Evolutionary conservation across 495 filamentous ascomycete genomes (phyloP).

Genomic region (Delitschia confertaspora): DNA sequence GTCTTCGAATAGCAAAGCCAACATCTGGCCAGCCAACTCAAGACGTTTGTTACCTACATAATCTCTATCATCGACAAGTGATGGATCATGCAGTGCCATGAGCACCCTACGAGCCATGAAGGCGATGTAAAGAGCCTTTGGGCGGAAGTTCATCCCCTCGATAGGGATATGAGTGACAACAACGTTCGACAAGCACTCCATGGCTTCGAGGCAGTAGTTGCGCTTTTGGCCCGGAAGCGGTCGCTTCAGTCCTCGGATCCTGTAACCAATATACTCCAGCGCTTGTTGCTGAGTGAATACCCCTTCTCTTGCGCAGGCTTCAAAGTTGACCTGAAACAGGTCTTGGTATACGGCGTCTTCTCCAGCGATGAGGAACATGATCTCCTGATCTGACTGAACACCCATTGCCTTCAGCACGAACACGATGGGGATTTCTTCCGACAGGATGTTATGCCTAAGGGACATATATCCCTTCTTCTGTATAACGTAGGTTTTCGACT

Average conservation of each 20-base stretch:
- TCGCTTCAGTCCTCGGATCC: conserved; percentile 74
- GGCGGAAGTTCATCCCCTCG: conserved; percentile 77
- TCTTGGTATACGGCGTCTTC: conserved; percentile 82
- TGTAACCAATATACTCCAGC: conserved; percentile 75
- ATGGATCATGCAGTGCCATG: conserved; percentile 82
- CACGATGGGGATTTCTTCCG: conserved; percentile 85
- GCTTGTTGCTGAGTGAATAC: conserved; percentile 91
- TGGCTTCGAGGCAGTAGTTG: conserved; percentile 73
- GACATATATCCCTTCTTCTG: conserved; percentile 84
- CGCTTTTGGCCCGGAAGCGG: conserved; percentile 45
- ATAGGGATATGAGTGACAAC: conserved; percentile 93
- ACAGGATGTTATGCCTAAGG: conserved; percentile 85
- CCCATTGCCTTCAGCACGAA: conserved; percentile 89
- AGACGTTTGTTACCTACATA: conserved; percentile 97
- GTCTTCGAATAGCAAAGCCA: conserved; percentile 95
- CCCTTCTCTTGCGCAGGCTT: conserved; percentile 70
- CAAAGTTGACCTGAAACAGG: conserved; percentile 87
- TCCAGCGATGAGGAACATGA: conserved; percentile 78
- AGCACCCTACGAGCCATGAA: conserved; percentile 91
- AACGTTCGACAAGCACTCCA: conserved; percentile 83
- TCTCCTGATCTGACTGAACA: conserved; percentile 87
- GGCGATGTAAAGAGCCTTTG: conserved; percentile 90
- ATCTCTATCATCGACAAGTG: conserved; percentile 87
- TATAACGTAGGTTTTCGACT: conserved; percentile 92
- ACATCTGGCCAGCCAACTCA: conserved; percentile 85